A percentile compares a stretch with the other conserved stretches of the same genome.
phyloP scores from a whole-genome alignment of 257 asterid species.

The Primulina tabacum region DNA sequence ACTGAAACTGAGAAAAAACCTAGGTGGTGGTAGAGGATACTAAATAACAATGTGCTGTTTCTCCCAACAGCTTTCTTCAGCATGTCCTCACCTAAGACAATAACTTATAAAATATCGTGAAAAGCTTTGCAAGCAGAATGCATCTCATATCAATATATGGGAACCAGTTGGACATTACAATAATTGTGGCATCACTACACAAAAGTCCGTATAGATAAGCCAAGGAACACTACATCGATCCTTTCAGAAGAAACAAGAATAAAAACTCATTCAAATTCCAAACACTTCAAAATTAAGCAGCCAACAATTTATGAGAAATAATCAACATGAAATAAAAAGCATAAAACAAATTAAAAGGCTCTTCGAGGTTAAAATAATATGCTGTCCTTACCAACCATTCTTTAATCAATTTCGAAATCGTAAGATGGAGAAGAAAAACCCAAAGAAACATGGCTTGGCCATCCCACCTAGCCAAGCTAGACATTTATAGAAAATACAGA shows the following conservation, averaged over 20 bases:
- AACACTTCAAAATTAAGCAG: not conserved
- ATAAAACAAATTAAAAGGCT: not conserved
- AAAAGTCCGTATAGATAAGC: not conserved
- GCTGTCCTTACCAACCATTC: not conserved
- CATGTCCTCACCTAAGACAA: constrained; percentile 66
- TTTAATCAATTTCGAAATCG: too few relatives aligned
- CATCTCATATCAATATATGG: not conserved
- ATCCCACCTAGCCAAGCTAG: too few relatives aligned
- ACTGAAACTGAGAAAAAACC: constrained; percentile 13
- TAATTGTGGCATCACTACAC: not conserved
- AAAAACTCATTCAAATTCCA: not conserved
- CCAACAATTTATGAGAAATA: not conserved
- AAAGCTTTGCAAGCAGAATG: not conserved
- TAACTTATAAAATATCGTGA: not conserved
- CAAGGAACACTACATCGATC: not conserved
- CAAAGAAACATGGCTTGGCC: not conserved
- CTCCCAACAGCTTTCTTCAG: constrained; percentile 95
- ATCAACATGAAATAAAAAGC: not conserved
- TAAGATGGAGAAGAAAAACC: too few relatives aligned
- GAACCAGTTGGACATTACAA: not conserved
- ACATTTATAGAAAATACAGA: too few relatives aligned
- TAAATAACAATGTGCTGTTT: constrained; percentile 92
- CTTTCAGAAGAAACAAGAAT: not conserved
- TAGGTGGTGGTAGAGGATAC: constrained; percentile 58
- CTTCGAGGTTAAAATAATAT: not conserved